Evolutionary conservation across 140 eudicot genomes (phyloP).

Genomic region (Anethum foeniculum): DNA sequence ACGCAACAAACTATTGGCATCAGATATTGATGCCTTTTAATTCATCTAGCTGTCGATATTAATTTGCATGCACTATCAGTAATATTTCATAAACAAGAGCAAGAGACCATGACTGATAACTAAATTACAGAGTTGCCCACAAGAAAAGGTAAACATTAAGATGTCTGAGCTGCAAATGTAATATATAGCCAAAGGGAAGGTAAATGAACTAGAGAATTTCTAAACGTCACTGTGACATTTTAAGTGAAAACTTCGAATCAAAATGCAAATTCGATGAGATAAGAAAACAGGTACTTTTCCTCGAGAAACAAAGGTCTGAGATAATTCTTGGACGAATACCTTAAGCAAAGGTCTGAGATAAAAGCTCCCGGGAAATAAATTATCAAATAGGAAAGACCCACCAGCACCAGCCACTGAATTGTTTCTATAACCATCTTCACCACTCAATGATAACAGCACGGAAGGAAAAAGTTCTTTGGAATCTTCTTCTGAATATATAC

Average conservation of each 20-base stretch:
- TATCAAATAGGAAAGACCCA: constrained; percentile 64
- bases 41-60: neutral
- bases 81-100: neutral
- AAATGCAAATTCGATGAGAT: neutral
- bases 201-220: neutral
- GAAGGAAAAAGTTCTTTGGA: constrained; percentile 71
- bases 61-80: constrained; percentile 7
- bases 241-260: neutral
- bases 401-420: constrained; percentile 82
- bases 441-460: constrained; percentile 81
- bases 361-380: constrained; percentile 93
- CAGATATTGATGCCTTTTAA: neutral
- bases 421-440: constrained; percentile 98
- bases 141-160: neutral
- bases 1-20: neutral
- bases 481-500: constrained; percentile 58
- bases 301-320: neutral
- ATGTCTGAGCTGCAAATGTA: neutral
- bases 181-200: neutral
- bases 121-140: neutral
- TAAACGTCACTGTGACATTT: neutral
- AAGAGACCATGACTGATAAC: neutral
- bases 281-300: neutral
- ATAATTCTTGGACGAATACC: constrained; percentile 32
- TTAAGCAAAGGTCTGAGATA: constrained; percentile 93